Evolutionary conservation across 257 asterid species (phyloP).

Genomic region (Striga asiatica): DNA sequence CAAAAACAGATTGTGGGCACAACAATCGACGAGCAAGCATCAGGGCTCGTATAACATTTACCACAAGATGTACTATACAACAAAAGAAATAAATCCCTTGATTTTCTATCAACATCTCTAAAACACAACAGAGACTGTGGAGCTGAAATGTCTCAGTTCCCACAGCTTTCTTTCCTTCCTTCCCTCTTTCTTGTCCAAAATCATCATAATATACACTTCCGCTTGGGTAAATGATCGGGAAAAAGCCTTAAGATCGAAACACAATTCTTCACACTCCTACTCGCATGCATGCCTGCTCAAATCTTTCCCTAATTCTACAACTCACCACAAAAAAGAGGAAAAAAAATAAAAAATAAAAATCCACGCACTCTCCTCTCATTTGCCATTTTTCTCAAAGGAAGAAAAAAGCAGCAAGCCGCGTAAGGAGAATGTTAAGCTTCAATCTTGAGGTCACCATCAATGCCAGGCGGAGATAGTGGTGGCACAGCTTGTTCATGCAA

Average conservation of each 20-base stretch:
- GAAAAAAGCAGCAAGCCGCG: conserved; percentile 51
- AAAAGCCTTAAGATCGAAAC: conserved; percentile 32
- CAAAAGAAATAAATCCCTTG: conserved; percentile 12
- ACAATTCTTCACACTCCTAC: conserved; percentile 15
- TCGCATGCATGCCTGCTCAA: conserved; percentile 40
- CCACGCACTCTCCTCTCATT: not conserved
- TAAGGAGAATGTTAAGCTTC: conserved; percentile 41
- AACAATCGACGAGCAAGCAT: too few species aligned
- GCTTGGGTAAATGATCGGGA: conserved; percentile 99
- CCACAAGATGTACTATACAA: conserved; percentile 19
- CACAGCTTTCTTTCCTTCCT: too few species aligned
- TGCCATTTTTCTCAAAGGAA: conserved; percentile 22
- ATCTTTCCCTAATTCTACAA: conserved; percentile 32
- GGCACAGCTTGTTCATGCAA: conserved; percentile 61
- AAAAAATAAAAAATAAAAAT: not conserved
- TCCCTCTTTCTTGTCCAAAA: conserved; percentile 11
- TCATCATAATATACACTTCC: conserved; percentile 51
- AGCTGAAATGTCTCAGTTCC: conserved; percentile 11
- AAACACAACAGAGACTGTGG: conserved; percentile 20
- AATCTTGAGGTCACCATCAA: conserved; percentile 33
- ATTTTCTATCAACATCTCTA: conserved; percentile 20
- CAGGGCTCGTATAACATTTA: too few species aligned
- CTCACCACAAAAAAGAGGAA: conserved; percentile 13
- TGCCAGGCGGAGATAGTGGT: conserved; percentile 65
- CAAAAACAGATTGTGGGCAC: too few species aligned